phyloP scores from a whole-genome alignment of 1,139 yeast species.

The Taphrina deformans region DNA sequence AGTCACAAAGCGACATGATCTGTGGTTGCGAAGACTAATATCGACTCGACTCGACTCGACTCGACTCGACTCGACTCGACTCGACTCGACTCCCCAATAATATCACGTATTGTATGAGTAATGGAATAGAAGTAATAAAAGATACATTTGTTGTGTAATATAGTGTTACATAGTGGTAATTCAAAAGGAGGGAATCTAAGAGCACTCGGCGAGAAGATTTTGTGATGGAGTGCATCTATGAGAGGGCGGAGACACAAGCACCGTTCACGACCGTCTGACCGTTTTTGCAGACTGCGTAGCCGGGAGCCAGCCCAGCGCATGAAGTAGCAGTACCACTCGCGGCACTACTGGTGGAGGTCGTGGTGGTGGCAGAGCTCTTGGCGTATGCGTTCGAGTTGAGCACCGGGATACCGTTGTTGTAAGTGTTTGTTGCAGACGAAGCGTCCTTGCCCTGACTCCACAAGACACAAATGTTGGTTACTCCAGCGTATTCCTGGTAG shows the following conservation, averaged over 20 bases:
- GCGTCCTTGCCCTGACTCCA: background rate
- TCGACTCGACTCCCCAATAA: no score
- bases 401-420: constrained; percentile 10
- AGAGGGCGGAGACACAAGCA: background rate
- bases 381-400: background rate
- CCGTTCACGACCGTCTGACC: constrained; percentile 10
- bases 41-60: no score
- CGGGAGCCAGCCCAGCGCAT: constrained; percentile 9
- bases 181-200: background rate
- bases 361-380: background rate
- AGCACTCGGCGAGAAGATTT: no score
- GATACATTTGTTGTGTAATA: background rate
- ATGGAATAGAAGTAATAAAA: background rate
- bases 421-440: background rate
- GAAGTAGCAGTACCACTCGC: constrained; percentile 6
- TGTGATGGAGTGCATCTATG: background rate
- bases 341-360: background rate
- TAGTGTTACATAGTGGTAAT: background rate
- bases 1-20: background rate
- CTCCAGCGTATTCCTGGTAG: constrained; percentile 2
- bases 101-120: no score
- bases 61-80: no score
- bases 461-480: constrained; percentile 5
- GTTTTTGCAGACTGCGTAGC: constrained; percentile 1
- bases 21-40: background rate